Evolutionary conservation across 805 yeast species (phyloP), one percentile per base, ranked within the genome.

Genomic region (Wickerhamomyces bovis): DNA sequence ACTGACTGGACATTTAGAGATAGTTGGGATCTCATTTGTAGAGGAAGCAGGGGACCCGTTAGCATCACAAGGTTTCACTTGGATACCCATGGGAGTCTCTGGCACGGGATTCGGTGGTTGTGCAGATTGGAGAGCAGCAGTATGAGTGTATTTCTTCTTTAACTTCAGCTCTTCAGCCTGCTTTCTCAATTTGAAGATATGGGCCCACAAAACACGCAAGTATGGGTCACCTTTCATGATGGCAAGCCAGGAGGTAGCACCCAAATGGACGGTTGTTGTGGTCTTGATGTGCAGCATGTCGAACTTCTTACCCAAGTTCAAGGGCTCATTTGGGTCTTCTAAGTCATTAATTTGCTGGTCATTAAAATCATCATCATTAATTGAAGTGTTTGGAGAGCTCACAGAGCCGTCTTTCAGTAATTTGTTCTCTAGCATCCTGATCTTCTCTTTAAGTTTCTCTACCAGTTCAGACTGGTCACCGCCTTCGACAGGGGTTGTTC

Each of bases 151-250:
- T 28, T 28, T 28, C n/a, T 33, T 45, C 41, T 42, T 52, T 43
- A 45, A 53, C 41, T 59, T 59, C 48, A 49, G 44, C 38, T 56
- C 56, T 44, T 61, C 64, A 12, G 56, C 64, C 42, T 61, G 61
- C 46, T 70, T 73, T 50, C 75, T 64, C 51, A 71, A 60, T 31
- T 67, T 68, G 51, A 71, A 71, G 22, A 71, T 71, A 50, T 71
- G 76, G 5, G 70, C 69, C 83, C 83, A 78, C 21, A 78, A 55
- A 39, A 77, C 73, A 48, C 78, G 72, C 41, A 78, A 58, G 54
- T 76, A 77, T 6, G 80, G 76, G 52, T 78, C 83, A 54, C 80
- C 80, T 56, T 78, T 73, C 68, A 77, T 77, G 19, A 78, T 70
- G 23, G 80, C 80, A 53, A 78, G 61, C 81, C 82, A 78, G 21